phyloP scores from a whole-genome alignment of 495 filamentous ascomycete genomes.

The Trichocladium antarcticum region DNA sequence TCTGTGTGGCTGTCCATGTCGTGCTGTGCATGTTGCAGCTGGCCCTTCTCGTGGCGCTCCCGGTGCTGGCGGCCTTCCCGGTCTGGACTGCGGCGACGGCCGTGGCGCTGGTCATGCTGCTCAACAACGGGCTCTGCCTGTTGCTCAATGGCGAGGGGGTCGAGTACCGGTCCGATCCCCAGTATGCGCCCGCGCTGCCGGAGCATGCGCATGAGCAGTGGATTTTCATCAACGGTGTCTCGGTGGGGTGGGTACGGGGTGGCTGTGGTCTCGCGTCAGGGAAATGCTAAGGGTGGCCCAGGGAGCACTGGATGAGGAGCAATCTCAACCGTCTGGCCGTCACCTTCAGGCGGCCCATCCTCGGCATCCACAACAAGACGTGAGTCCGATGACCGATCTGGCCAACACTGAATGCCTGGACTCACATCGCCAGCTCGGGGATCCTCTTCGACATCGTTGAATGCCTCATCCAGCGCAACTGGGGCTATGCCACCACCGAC shows the following conservation, averaged over 20 bases:
- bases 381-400: conserved; percentile 16
- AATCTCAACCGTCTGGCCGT: conserved; percentile 62
- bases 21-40: conserved; percentile 43
- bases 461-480: conserved; percentile 66
- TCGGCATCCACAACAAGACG: conserved; percentile 77
- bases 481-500: conserved; percentile 60
- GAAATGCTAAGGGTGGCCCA: conserved; percentile 4
- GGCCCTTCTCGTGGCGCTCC: conserved; percentile 39
- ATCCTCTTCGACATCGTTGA: conserved; percentile 65
- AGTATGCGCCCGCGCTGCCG: conserved; percentile 32
- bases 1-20: conserved; percentile 41
- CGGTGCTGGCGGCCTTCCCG: conserved; percentile 39
- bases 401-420: not conserved
- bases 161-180: conserved; percentile 32
- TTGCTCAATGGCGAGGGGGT: conserved; percentile 39
- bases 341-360: conserved; percentile 63
- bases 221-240: conserved; percentile 65
- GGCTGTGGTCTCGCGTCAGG: not conserved
- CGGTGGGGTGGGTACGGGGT: conserved; percentile 40
- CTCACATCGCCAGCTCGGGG: conserved; percentile 32
- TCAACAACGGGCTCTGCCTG: conserved; percentile 43
- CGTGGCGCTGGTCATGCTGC: conserved; percentile 26
- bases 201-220: conserved; percentile 52
- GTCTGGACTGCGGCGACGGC: conserved; percentile 37
- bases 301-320: conserved; percentile 49